Percentiles rank a stretch among this genome's conserved stretches.
phyloP scores from a whole-genome alignment of 1,284 basidiomycete genomes.

The Ustilago vetiveriae region DNA sequence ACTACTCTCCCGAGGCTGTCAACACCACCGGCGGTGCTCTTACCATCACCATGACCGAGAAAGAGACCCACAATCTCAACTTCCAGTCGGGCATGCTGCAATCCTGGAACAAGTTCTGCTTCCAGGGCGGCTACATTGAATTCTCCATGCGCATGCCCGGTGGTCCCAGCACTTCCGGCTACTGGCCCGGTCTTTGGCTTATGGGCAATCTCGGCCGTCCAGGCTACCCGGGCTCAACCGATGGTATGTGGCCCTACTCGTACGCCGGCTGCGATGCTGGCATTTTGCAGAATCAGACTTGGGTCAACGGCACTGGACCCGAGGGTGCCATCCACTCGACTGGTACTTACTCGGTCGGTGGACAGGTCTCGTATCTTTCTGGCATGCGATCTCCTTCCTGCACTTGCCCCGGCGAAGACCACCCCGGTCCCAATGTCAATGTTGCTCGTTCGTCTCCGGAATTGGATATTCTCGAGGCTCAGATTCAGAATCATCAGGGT shows the following conservation, averaged over 20 bases:
- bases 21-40: constrained; percentile 56
- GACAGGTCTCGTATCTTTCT: constrained; percentile 36
- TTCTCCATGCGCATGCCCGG: constrained; percentile 58
- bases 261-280: constrained; percentile 66
- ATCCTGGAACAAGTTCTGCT: constrained; percentile 65
- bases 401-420: constrained; percentile 61
- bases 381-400: constrained; percentile 51
- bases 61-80: constrained; percentile 54
- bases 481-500: constrained; percentile 70
- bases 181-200: constrained; percentile 69
- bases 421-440: constrained; percentile 60
- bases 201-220: constrained; percentile 64
- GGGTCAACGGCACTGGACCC: constrained; percentile 52
- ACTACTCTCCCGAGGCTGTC: constrained; percentile 52
- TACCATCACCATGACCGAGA: constrained; percentile 50
- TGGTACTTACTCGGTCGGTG: constrained; percentile 29
- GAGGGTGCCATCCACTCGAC: constrained; percentile 41
- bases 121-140: constrained; percentile 66
- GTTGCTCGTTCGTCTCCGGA: constrained; percentile 66
- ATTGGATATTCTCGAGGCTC: constrained; percentile 67
- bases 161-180: constrained; percentile 66
- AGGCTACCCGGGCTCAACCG: constrained; percentile 65
- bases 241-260: constrained; percentile 68
- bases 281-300: constrained; percentile 59
- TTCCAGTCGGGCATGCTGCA: constrained; percentile 64